These are phyloP conservation scores for Chenopodium formosanum DNA, from an alignment of 148 eudicot species.

Conservation along the genomic window DNA sequence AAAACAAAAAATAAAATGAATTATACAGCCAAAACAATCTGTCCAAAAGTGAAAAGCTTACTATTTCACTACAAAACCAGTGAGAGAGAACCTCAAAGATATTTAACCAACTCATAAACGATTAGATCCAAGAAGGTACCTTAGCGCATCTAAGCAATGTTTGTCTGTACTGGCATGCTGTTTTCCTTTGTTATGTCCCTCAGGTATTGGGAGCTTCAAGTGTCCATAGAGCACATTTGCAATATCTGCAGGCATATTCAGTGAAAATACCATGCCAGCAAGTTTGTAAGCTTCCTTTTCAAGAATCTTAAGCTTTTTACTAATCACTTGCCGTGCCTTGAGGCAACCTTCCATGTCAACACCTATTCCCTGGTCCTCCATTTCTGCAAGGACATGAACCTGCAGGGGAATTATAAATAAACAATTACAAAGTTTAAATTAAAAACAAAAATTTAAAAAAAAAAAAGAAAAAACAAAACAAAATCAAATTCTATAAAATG, in stretches of 20 bases:
- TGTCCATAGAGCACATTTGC: conserved; percentile 83
- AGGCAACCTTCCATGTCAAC: conserved; percentile 98
- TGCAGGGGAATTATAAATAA: conserved; percentile 15
- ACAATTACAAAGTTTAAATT: no score
- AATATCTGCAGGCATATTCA: conserved; percentile 85
- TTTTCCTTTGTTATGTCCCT: conserved; percentile 65
- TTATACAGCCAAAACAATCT: background rate
- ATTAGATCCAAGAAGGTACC: conserved; percentile 43
- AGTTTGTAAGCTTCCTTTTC: conserved; percentile 85
- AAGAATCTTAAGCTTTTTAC: conserved; percentile 75
- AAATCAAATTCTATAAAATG: conserved; percentile 5
- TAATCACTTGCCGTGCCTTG: conserved; percentile 64
- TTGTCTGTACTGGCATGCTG: conserved; percentile 93
- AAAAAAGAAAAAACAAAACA: background rate
- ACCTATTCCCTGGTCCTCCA: conserved; percentile 93
- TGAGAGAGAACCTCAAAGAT: background rate
- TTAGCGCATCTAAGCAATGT: conserved; percentile 79
- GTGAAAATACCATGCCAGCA: conserved; percentile 89
- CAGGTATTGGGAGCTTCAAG: conserved; percentile 89
- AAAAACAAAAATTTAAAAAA: no score
- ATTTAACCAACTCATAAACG: background rate
- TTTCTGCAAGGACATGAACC: conserved; percentile 91
- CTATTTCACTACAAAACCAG: conserved; percentile 5
- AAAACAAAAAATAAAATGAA: background rate
- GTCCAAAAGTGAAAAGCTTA: background rate